These are phyloP conservation scores for Phytophthora europaea DNA, from an alignment of 352 stramenopile species.

Conservation along the genomic window DNA sequence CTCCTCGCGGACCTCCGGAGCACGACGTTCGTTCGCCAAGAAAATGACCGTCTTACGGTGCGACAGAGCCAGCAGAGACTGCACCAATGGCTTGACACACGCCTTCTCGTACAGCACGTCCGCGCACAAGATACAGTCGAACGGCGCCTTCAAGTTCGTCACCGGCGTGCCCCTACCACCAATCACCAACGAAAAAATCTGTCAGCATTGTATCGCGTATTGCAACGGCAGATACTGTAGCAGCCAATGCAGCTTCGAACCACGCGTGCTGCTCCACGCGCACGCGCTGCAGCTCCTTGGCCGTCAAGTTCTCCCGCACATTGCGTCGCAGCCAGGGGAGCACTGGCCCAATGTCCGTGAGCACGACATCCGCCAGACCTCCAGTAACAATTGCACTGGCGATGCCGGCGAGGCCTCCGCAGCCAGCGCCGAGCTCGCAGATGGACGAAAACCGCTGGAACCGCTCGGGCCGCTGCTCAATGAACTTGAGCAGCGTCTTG, in stretches of 20 bases:
- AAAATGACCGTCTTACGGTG: conserved; percentile 85
- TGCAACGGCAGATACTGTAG: not conserved
- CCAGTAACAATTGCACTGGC: conserved; percentile 72
- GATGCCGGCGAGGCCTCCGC: conserved; percentile 78
- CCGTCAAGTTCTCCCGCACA: conserved; percentile 68
- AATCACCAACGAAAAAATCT: conserved; percentile 7
- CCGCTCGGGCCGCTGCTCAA: conserved; percentile 63
- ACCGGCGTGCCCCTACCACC: conserved; percentile 65
- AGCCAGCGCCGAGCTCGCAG: conserved; percentile 82
- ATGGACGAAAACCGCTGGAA: conserved; percentile 74
- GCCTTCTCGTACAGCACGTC: conserved; percentile 88
- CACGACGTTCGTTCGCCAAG: conserved; percentile 80
- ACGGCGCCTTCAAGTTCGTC: conserved; percentile 63
- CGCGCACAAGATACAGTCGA: conserved; percentile 85
- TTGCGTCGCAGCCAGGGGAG: conserved; percentile 84
- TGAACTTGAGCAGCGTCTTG: conserved; percentile 89
- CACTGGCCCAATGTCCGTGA: conserved; percentile 84
- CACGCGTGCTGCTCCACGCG: conserved; percentile 68
- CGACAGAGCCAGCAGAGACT: conserved; percentile 81
- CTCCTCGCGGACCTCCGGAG: conserved; percentile 67
- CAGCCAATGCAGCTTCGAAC: conserved; percentile 18
- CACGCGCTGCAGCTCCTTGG: conserved; percentile 67
- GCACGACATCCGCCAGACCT: conserved; percentile 69
- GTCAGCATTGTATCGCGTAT: conserved; percentile 4
- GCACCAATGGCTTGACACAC: conserved; percentile 77